phyloP scores from a whole-genome alignment of 192 early-diverging fungal species.

The Podila verticillata region DNA sequence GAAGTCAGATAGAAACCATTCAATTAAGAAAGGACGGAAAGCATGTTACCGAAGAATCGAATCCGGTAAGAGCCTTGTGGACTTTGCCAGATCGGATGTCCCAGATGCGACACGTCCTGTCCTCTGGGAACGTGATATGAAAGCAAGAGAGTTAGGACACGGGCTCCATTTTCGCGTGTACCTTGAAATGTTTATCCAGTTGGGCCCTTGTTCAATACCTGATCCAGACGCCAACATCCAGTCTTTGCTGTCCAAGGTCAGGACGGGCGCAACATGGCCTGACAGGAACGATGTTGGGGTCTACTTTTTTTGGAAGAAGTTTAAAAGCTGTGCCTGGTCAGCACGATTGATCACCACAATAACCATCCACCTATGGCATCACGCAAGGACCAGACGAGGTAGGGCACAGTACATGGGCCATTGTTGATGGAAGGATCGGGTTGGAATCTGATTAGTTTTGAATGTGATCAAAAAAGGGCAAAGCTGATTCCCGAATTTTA shows the following conservation, averaged over 20 bases:
- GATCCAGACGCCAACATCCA: conserved; percentile 52
- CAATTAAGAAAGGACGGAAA: neutral
- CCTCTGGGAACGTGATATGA: conserved; percentile 19
- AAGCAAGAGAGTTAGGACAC: neutral
- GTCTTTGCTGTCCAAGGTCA: conserved; percentile 23
- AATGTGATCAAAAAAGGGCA: too few relatives aligned
- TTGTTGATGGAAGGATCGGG: too few relatives aligned
- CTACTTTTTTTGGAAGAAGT: neutral
- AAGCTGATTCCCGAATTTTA: too few relatives aligned
- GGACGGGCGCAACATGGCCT: conserved; percentile 41
- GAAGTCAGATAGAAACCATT: neutral
- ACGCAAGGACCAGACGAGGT: too few relatives aligned
- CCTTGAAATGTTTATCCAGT: neutral
- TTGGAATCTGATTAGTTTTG: too few relatives aligned
- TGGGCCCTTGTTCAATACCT: conserved; percentile 12
- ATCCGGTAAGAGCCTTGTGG: conserved; percentile 40
- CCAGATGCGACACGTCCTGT: conserved; percentile 51
- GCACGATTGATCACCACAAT: neutral
- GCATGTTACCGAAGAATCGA: conserved; percentile 26
- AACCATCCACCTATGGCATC: neutral
- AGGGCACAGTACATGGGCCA: too few relatives aligned
- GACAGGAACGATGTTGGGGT: conserved; percentile 21
- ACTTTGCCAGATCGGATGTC: conserved; percentile 40
- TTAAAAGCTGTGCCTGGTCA: neutral
- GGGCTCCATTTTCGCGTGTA: neutral